Percentiles rank a stretch among this genome's conserved stretches.
Evolutionary conservation across 768 basidiomycete species (phyloP).

Genomic region (Mycena indigotica): DNA sequence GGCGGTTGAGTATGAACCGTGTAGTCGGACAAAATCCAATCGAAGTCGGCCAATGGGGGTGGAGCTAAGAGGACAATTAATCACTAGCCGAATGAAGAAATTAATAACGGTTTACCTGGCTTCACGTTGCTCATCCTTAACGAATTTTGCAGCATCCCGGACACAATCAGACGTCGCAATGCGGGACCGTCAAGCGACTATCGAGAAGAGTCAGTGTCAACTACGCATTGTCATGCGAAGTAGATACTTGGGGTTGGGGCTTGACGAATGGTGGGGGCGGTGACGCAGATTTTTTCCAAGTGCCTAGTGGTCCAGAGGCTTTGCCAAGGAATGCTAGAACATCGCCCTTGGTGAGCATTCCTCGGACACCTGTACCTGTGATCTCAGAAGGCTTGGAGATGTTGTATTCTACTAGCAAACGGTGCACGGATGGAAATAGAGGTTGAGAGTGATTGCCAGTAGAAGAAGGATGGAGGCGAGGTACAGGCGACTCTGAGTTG

Average conservation of each 20-base stretch:
- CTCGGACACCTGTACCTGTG: slow-evolving; percentile 86
- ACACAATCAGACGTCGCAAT: slow-evolving; percentile 67
- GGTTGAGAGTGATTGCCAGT: slow-evolving; percentile 61
- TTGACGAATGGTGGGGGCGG: slow-evolving; percentile 33
- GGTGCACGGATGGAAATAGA: slow-evolving; percentile 88
- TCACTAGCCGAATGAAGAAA: slow-evolving; percentile 4
- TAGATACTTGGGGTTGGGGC: slow-evolving; percentile 41
- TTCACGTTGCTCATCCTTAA: slow-evolving; percentile 48
- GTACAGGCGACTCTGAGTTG: slow-evolving; percentile 22
- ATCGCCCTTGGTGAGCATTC: slow-evolving; percentile 97
- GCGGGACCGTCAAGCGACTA: slow-evolving; percentile 65
- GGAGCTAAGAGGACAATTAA: slow-evolving; percentile 36
- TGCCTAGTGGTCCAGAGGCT: slow-evolving; percentile 76
- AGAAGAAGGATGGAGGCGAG: slow-evolving; percentile 35
- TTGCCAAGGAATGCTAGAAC: slow-evolving; percentile 85
- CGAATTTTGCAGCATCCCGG: slow-evolving; percentile 57
- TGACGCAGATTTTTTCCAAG: slow-evolving; percentile 70
- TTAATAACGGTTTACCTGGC: slow-evolving; percentile 37
- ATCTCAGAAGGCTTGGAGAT: slow-evolving; percentile 66
- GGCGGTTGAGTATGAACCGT: slow-evolving; percentile 40
- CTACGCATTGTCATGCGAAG: too few species aligned
- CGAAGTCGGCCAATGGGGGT: slow-evolving; percentile 56
- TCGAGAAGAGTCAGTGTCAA: slow-evolving; percentile 1
- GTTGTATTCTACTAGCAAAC: slow-evolving; percentile 69
- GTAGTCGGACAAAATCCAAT: slow-evolving; percentile 77